phyloP scores from a whole-genome alignment of 176 grass and related monocot species.

The Oryza nivara region DNA sequence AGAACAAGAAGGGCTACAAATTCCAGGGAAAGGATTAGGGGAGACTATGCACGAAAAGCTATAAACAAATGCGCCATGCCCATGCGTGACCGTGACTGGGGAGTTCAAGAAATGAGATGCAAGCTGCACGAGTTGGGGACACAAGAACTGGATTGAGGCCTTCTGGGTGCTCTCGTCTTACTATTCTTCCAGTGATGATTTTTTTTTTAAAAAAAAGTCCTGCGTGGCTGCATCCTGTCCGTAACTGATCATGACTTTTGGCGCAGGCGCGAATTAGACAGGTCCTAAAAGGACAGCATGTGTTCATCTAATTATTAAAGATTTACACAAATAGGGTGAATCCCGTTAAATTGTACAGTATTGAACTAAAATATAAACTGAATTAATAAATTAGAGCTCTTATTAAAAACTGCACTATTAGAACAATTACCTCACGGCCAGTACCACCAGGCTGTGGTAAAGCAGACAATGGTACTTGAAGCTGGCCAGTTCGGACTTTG shows the following conservation, averaged over 20 bases:
- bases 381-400: slow-evolving; percentile 8
- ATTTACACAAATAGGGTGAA: slow-evolving; percentile 12
- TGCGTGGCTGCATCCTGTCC: neutral
- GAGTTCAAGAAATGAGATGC: neutral
- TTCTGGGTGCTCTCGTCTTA: neutral
- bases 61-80: neutral
- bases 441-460: slow-evolving; percentile 59
- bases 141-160: neutral
- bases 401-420: slow-evolving; percentile 18
- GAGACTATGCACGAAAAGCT: too few relatives aligned
- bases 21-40: neutral
- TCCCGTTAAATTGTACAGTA: neutral
- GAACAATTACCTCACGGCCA: slow-evolving; percentile 62
- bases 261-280: neutral
- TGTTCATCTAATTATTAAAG: slow-evolving; percentile 11
- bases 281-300: neutral
- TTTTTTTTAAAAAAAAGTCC: neutral
- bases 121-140: neutral
- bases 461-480: slow-evolving; percentile 69
- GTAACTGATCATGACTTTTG: neutral
- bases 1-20: neutral
- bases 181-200: neutral
- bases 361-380: neutral
- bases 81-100: neutral
- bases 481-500: slow-evolving; percentile 89